These are phyloP conservation scores for Lactuca sativa DNA, from an alignment of 129 eudicot genomes.

Conservation along the genomic window DNA sequence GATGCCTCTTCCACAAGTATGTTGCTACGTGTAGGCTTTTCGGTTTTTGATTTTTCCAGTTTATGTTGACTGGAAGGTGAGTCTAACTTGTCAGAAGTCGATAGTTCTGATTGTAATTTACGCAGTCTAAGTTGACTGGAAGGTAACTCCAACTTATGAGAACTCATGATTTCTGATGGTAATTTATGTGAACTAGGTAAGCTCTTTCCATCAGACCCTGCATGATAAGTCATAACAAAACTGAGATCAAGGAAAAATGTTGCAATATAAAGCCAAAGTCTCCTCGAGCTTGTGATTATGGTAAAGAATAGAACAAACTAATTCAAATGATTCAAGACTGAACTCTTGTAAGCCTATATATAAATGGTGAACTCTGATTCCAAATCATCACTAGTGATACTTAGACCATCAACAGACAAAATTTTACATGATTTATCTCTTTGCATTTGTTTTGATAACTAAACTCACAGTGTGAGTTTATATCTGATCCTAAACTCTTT, in stretches of 20 bases:
- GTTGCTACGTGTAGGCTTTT: conserved; percentile 49
- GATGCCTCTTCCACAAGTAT: conserved; percentile 76
- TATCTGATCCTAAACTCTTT: background rate
- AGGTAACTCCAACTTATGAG: conserved; percentile 47
- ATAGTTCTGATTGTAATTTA: conserved; percentile 41
- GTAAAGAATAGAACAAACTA: background rate
- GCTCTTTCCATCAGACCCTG: conserved; percentile 52
- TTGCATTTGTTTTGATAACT: background rate
- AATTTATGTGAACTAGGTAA: conserved; percentile 50
- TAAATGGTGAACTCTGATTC: background rate
- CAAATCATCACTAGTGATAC: background rate
- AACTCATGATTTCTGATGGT: conserved; percentile 47
- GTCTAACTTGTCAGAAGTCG: conserved; percentile 46
- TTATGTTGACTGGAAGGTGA: conserved; percentile 41
- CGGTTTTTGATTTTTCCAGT: conserved; percentile 82
- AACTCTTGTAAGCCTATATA: background rate
- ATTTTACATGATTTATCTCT: conserved; percentile 4
- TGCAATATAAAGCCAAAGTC: conserved; percentile 16
- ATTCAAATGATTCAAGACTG: background rate
- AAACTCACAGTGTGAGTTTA: background rate
- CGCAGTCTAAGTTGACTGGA: conserved; percentile 43
- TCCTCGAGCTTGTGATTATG: background rate
- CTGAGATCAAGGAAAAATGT: conserved; percentile 9
- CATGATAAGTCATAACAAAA: conserved; percentile 9
- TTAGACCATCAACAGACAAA: conserved; percentile 11